A percentile compares a stretch with the other conserved stretches of the same genome.
These are phyloP conservation scores for Pichia exigua DNA, from an alignment of 805 yeast genomes.

Conservation along the genomic window DNA sequence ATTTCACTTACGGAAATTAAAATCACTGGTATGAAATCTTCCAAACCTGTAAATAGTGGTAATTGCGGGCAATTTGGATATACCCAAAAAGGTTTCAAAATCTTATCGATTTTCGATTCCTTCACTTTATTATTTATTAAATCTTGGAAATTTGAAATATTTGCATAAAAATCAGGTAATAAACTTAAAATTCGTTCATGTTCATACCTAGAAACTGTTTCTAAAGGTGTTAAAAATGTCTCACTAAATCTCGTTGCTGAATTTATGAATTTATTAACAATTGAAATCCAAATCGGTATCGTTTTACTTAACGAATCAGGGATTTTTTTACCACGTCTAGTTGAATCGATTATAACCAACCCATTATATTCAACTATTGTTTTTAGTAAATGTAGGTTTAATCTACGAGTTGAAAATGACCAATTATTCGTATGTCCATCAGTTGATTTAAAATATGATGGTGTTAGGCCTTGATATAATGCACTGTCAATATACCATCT, in stretches of 20 bases:
- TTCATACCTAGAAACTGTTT: constrained; percentile 52
- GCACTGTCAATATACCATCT: constrained; percentile 65
- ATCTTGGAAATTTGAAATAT: constrained; percentile 4
- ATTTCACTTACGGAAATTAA: constrained; percentile 55
- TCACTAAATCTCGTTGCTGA: constrained; percentile 19
- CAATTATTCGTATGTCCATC: constrained; percentile 85
- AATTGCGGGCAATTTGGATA: constrained; percentile 40
- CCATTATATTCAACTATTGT: constrained; percentile 38
- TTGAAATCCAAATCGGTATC: constrained; percentile 88
- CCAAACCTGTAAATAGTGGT: background rate
- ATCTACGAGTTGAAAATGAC: constrained; percentile 65
- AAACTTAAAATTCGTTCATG: constrained; percentile 38
- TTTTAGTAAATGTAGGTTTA: constrained; percentile 65
- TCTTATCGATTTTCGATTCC: constrained; percentile 28
- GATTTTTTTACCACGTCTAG: constrained; percentile 73
- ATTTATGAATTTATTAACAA: constrained; percentile 49
- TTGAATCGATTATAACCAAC: constrained; percentile 66
- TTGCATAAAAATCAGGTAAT: constrained; percentile 30
- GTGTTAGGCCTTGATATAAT: constrained; percentile 29
- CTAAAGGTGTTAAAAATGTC: constrained; percentile 34
- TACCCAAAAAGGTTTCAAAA: constrained; percentile 63
- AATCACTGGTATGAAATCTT: constrained; percentile 33
- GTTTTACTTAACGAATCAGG: constrained; percentile 88
- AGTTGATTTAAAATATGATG: constrained; percentile 76
- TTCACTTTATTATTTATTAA: constrained; percentile 19